Evolutionary conservation across 768 basidiomycete species (phyloP).

Genomic region (Lentinula detonsa): DNA sequence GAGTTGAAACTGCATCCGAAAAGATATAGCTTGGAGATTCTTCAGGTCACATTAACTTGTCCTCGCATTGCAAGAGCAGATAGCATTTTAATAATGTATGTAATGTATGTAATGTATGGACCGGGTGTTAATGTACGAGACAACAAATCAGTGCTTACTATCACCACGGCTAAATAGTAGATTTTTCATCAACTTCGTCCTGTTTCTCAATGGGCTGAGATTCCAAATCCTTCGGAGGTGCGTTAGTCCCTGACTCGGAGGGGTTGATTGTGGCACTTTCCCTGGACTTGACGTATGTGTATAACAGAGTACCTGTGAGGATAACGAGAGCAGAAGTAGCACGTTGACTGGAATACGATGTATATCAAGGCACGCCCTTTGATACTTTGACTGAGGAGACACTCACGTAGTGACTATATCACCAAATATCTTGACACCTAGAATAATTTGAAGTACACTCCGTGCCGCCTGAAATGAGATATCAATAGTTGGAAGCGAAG

Average conservation of each 20-base stretch:
- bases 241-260: background rate
- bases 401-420: slow-evolving; percentile 60
- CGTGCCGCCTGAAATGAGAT: slow-evolving; percentile 52
- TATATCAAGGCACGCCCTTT: background rate
- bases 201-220: background rate
- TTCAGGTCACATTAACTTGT: background rate
- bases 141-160: too few relatives aligned
- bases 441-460: slow-evolving; percentile 67
- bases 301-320: slow-evolving; percentile 59
- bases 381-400: background rate
- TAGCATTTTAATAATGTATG: too few relatives aligned
- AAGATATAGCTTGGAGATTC: background rate
- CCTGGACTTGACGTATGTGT: slow-evolving; percentile 57
- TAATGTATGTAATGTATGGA: too few relatives aligned
- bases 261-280: slow-evolving; percentile 28
- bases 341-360: slow-evolving; percentile 37
- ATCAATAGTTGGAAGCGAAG: background rate
- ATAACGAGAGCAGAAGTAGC: slow-evolving; percentile 54
- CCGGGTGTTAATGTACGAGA: too few relatives aligned
- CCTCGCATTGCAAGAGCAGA: too few relatives aligned
- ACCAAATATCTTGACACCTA: slow-evolving; percentile 63
- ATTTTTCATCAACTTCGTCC: background rate
- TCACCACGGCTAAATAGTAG: background rate
- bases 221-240: background rate
- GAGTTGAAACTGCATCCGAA: background rate